Evolutionary conservation across 1,284 basidiomycete genomes (phyloP), one percentile per base, ranked within the genome.

Genomic region (Mrakiaceae sp.): DNA sequence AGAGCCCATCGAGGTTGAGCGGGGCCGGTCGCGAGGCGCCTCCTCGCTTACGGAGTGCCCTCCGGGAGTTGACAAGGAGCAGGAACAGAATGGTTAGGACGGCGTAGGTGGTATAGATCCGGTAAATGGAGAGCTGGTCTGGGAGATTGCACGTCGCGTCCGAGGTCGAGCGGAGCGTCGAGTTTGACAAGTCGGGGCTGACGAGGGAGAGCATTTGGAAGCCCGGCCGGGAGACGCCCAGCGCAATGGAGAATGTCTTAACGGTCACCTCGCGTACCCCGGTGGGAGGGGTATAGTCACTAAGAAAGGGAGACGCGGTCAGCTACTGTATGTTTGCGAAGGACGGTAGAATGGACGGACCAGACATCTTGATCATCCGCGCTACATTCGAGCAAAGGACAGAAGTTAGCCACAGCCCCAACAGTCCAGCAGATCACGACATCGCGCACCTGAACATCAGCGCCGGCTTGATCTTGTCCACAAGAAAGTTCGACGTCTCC

Each of bases 151-250:
- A 93, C 43, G 81, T 81, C 3, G 74, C 72, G 70, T 86, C 83
- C 52, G 79, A 79, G 68, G 72, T 70, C 67, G 77, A 78, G 70
- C 68, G 74, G 67, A 77, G 72, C 42, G 73, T 67, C 6, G 74
- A 68, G 58, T 44, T 64, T 58, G 63, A 48, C 0, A 70, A 50
- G 54, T 67, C 63, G 1, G 82, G 80, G 47, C 83, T 79, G 12
- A 80, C 77, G 5, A 94, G 78, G 0, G 88, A 87, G 57, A 96
- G 79, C 11, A 96, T 80, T 68, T 93, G 89, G 73, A 94, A 90
- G 40, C 90, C 92, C 1, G 92, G 90, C 16, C 79, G 78, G 44
- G 79, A 79, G 49, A 96, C 83, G 48, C 86, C 86, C 76, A 85
- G 84, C 3, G 84, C 85, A 73, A 89, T 88, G 1, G 89, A 90